phyloP scores from a whole-genome alignment of 1,284 basidiomycete genomes.

The Irpex sp. region DNA sequence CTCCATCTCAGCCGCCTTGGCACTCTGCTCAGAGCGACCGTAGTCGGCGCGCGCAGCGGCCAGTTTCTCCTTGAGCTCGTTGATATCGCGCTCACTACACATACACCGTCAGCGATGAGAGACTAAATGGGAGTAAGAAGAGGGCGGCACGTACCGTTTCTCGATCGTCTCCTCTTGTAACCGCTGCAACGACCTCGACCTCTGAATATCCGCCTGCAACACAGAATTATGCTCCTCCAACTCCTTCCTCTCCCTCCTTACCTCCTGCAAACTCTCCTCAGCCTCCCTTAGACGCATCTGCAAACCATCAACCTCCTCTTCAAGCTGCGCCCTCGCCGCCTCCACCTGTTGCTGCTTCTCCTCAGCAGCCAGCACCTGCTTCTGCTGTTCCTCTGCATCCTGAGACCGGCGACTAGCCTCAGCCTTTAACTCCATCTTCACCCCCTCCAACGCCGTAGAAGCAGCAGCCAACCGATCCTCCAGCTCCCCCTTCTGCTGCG shows the following conservation, averaged over 20 bases:
- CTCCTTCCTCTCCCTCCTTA: conserved; percentile 43
- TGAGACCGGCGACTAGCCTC: conserved; percentile 29
- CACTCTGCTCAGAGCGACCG: conserved; percentile 48
- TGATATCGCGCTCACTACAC: conserved; percentile 43
- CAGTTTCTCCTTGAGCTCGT: conserved; percentile 42
- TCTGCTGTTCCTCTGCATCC: conserved; percentile 18
- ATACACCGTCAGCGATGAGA: conserved; percentile 1
- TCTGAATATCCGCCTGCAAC: conserved; percentile 60
- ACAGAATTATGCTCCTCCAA: conserved; percentile 51
- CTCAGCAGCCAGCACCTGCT: conserved; percentile 18
- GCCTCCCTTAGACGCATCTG: conserved; percentile 24
- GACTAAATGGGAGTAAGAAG: background rate
- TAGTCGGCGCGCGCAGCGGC: conserved; percentile 38
- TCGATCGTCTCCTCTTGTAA: conserved; percentile 56
- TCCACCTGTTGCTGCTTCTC: conserved; percentile 23
- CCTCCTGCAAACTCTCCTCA: conserved; percentile 16
- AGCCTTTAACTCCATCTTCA: conserved; percentile 30
- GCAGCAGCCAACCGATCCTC: conserved; percentile 17
- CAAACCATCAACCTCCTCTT: conserved; percentile 23
- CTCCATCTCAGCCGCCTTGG: conserved; percentile 57
- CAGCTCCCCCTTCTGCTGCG: conserved; percentile 23
- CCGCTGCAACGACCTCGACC: conserved; percentile 49
- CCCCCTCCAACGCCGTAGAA: conserved; percentile 20
- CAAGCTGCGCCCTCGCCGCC: conserved; percentile 19
- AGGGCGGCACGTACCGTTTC: conserved; percentile 39